Evolutionary conservation across 257 asterid species (phyloP), one percentile per base, ranked within the genome.

Genomic region (Lycium ferocissimum): DNA sequence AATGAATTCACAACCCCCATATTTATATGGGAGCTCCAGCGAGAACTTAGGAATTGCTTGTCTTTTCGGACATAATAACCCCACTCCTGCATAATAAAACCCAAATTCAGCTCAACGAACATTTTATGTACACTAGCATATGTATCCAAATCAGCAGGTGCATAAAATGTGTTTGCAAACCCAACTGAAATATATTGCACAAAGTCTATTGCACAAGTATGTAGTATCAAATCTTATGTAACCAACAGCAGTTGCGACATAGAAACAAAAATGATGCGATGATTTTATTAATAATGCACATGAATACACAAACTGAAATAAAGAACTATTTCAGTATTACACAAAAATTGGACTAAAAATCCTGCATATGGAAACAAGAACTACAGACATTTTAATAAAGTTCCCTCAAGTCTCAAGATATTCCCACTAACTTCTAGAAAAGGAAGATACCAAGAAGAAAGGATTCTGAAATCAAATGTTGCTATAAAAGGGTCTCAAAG

Each of bases 361-460:
- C 20, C 8, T 12, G 81, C n/a, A 49, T 12, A 22, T n/a, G 12
- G 62, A 49, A 75, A 26, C 62, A 75, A 73, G 40, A 47, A 73
- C 43, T 47, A 73, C 6, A 47, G 6, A 75, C 47, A 35, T 12
- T 35, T 67, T 43, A 75, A 75, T 22, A 75, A 75, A 75, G 81
- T 49, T 49, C 49, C 8, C 8, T 75, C 81, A 75, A 70, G 33
- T 26, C 33, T 26, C 79, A 75, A 43, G n/a, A 73, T 13, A 26
- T 47, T 73, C 40, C 59, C n/a, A 47, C 59, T 47, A 20, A 49
- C 81, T 75, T 73, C 12, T 71, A 45, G 58, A n/a, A n/a, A 45
- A 72, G 18, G 80, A n/a, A 72, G n/a, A 9, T n/a, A 72, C 45
- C 26, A 72, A 73, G 62, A 75, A 71, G 54, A 40, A 38, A 70